Base-by-base conservation (phyloP, 2,329 filamentous ascomycete species). In the Aspergillus brasiliensis region DNA sequence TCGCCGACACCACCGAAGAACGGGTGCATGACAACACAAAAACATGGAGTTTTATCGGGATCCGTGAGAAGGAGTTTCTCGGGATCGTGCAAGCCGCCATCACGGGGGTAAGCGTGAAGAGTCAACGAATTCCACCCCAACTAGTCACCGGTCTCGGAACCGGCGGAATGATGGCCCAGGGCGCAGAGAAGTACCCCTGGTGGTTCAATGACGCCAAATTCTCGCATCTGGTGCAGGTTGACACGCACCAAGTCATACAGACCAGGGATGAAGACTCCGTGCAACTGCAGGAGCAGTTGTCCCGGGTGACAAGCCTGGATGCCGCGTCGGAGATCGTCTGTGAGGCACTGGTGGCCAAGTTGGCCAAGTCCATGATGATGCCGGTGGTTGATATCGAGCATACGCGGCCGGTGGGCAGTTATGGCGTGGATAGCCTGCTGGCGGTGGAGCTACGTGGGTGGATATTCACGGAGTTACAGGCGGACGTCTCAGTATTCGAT, bases 391-490 rank as follows among this genome's bases (percentile, higher is more conserved):
- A 17, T 8, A 23, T 11, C 13, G 19, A 42, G n/a, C 37, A 38
- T 8, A 38, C 37, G 13, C 37, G 37, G 13, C 10, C 34, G 4
- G 51, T 54, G 31, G 10, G 28, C 34, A 37, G 38, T n/a, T 28
- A 54, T 44, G 51, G 51, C 3, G 51, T 54, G 34, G 51, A 54
- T 27, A 54, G 51, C 42, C 23, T 54, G 51, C 19, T 54, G 21
- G 51, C 51, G 21, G 34, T 37, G 7, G 51, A 54, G 37, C 17
- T 54, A 13, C 51, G 51, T 6, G 38, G 38, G 6, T 54, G 51
- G 51, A 40, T 54, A 5, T 15, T 19, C 15, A 15, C 11, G 34
- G 51, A 31, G 10, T 28, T 54, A 17, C 11, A 28, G 37, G n/a
- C 37, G 11, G 28, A 54, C 7, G 21, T 54, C 21, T 19, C 28